These are phyloP conservation scores for Lupinus albus DNA, from an alignment of 306 rosid genomes.

Conservation along the genomic window DNA sequence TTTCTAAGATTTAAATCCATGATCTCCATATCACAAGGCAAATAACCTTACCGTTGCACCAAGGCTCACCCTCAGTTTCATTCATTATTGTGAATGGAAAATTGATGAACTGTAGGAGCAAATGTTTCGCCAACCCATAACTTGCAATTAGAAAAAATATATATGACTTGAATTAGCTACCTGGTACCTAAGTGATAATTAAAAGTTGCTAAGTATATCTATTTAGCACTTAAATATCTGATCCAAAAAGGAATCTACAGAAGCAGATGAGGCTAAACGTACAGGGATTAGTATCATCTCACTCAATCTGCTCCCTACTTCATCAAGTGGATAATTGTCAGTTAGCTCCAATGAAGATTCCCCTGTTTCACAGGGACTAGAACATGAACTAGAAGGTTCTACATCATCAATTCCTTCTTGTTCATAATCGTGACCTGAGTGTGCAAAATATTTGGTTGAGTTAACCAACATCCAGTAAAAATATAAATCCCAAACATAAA, in stretches of 20 bases:
- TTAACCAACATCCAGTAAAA: constrained; percentile 26
- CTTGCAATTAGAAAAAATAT: background rate
- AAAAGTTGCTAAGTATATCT: constrained; percentile 29
- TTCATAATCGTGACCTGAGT: constrained; percentile 46
- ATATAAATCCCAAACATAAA: constrained; percentile 15
- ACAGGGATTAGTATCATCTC: constrained; percentile 69
- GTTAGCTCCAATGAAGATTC: constrained; percentile 47
- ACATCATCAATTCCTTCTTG: constrained; percentile 49
- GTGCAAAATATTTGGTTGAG: constrained; percentile 25
- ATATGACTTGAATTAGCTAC: background rate
- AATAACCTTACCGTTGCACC: no score
- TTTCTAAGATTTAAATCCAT: no score
- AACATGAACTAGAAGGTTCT: constrained; percentile 60
- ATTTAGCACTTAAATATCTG: constrained; percentile 35
- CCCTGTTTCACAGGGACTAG: constrained; percentile 61
- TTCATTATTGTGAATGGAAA: constrained; percentile 13
- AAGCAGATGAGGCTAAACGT: constrained; percentile 46
- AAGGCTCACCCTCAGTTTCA: no score
- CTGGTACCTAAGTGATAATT: constrained; percentile 32
- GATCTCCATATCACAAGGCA: no score
- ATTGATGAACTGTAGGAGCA: background rate
- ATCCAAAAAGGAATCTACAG: constrained; percentile 39
- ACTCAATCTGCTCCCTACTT: constrained; percentile 58
- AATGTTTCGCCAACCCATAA: background rate
- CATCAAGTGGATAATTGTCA: constrained; percentile 53